Percentiles rank a stretch among this genome's conserved stretches.
Evolutionary conservation across 192 early-diverging fungal species (phyloP).

Genomic region (Linnemannia zychae): DNA sequence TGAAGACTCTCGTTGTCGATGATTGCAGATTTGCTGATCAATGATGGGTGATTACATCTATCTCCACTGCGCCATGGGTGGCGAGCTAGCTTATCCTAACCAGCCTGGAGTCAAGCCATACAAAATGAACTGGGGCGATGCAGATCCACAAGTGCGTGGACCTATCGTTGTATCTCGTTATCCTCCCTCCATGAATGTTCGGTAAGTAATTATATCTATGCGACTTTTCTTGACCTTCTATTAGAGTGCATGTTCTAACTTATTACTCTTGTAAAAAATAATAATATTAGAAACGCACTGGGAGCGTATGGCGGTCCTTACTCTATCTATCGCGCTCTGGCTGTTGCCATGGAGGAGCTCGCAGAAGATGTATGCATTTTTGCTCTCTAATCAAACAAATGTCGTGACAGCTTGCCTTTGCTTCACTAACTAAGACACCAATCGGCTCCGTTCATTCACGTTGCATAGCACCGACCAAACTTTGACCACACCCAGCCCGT

Average conservation of each 20-base stretch:
- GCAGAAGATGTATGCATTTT: constrained; percentile 57
- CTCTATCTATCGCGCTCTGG: constrained; percentile 89
- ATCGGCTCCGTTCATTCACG: not conserved
- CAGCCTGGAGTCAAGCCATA: constrained; percentile 78
- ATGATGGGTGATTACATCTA: not conserved
- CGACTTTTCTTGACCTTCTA: not conserved
- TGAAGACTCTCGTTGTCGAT: not conserved
- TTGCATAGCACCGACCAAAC: constrained; percentile 76
- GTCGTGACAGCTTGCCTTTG: not conserved
- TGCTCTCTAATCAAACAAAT: not conserved
- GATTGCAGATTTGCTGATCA: not conserved
- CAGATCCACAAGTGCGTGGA: constrained; percentile 74
- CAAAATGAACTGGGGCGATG: constrained; percentile 77
- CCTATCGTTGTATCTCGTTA: constrained; percentile 86
- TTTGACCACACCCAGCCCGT: constrained; percentile 89
- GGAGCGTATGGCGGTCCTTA: constrained; percentile 93
- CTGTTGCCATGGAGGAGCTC: constrained; percentile 90
- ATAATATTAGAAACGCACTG: constrained; percentile 87
- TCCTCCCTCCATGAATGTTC: constrained; percentile 75
- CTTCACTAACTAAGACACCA: not conserved
- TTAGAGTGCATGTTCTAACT: not conserved
- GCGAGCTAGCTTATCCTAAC: constrained; percentile 59
- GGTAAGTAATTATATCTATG: constrained; percentile 51
- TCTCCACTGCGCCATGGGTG: not conserved
- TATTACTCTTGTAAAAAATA: not conserved